These are phyloP conservation scores for Colletotrichum liaoningense DNA, from an alignment of 2,329 filamentous ascomycete species.

Conservation along the genomic window DNA sequence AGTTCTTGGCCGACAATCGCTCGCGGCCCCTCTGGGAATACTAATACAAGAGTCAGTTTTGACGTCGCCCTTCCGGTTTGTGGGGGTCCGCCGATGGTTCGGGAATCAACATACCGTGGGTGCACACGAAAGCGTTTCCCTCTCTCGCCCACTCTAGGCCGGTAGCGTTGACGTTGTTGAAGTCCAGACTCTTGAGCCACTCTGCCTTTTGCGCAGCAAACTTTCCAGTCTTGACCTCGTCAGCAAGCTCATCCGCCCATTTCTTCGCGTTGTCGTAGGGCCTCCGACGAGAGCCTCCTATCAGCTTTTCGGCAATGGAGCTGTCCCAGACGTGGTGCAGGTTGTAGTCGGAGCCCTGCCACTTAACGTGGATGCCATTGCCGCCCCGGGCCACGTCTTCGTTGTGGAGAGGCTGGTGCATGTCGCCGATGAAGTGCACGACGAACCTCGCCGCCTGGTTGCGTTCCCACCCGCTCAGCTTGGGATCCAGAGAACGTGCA, in stretches of 20 bases:
- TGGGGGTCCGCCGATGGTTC: background rate
- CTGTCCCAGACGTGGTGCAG: conserved; percentile 81
- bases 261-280: conserved; percentile 60
- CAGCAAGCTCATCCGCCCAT: conserved; percentile 69
- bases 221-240: conserved; percentile 66
- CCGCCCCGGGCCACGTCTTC: conserved; percentile 74
- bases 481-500: conserved; percentile 60
- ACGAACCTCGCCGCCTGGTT: conserved; percentile 74
- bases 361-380: conserved; percentile 75
- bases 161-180: conserved; percentile 65
- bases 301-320: conserved; percentile 73
- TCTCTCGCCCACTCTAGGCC: conserved; percentile 73
- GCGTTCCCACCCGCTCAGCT: conserved; percentile 57
- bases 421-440: conserved; percentile 76
- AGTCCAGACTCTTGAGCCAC: conserved; percentile 70
- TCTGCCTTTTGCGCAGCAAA: conserved; percentile 59
- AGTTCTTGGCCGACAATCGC: conserved; percentile 71
- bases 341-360: conserved; percentile 68
- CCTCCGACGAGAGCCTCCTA: conserved; percentile 65
- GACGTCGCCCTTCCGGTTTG: background rate
- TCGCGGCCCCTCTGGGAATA: conserved; percentile 70
- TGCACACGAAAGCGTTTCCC: conserved; percentile 71
- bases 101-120: conserved; percentile 59
- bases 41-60: conserved; percentile 44
- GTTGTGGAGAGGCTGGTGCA: conserved; percentile 76